A percentile compares a stretch with the other conserved stretches of the same genome.
phyloP scores from a whole-genome alignment of 345 rosid genomes.

The Chamaenerion angustifolium region DNA sequence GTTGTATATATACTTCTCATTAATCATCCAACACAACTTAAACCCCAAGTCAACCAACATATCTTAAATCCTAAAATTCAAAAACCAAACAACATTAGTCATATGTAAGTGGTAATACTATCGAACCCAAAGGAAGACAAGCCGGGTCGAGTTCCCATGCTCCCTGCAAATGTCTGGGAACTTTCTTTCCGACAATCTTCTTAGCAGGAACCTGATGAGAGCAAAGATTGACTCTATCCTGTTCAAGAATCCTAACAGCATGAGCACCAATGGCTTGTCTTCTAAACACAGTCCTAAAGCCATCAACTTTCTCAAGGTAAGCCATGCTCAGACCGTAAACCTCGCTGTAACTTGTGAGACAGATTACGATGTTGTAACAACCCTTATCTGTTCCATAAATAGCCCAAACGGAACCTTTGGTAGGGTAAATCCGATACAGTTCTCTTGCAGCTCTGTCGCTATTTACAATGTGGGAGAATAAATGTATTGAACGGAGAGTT shows the following conservation, averaged over 20 bases:
- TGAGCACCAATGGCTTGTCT: slow-evolving; percentile 53
- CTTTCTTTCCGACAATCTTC: slow-evolving; percentile 38
- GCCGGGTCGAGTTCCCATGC: slow-evolving; percentile 87
- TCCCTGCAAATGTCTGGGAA: slow-evolving; percentile 30
- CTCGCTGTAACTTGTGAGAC: slow-evolving; percentile 54
- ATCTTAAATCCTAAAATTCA: not conserved
- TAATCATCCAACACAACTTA: too few species aligned
- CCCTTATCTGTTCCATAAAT: slow-evolving; percentile 21
- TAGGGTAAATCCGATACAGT: slow-evolving; percentile 65
- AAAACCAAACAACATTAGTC: not conserved
- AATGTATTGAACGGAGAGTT: slow-evolving; percentile 27
- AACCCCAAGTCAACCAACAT: too few species aligned
- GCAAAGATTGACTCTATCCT: slow-evolving; percentile 35
- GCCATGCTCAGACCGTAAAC: slow-evolving; percentile 67
- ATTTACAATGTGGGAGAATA: slow-evolving; percentile 56
- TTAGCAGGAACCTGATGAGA: slow-evolving; percentile 89
- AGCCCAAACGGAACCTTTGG: slow-evolving; percentile 85
- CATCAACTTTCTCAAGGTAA: slow-evolving; percentile 66
- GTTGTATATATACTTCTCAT: too few species aligned
- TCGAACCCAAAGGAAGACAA: slow-evolving; percentile 44
- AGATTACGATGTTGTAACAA: slow-evolving; percentile 37
- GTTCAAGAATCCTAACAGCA: slow-evolving; percentile 50
- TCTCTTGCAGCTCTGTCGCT: slow-evolving; percentile 75
- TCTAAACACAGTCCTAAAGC: slow-evolving; percentile 45
- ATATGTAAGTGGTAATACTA: slow-evolving; percentile 6